Base-by-base conservation (phyloP, 208 protist genomes). In the Endotrypanum monterogeii region DNA sequence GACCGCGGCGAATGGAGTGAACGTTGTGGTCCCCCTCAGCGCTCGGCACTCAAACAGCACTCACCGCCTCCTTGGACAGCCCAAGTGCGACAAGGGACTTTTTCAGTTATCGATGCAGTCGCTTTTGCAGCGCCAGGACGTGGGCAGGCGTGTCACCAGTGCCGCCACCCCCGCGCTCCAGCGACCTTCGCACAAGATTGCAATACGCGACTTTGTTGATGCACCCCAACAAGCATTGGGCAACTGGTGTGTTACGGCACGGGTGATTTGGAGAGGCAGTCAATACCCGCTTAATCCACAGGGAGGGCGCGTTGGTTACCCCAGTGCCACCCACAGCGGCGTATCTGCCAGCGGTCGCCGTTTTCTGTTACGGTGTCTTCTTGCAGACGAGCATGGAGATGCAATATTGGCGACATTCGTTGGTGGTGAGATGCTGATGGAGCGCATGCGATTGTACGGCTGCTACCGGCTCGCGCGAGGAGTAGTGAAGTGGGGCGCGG, bases 221-320 rank as follows among this genome's bases (percentile, higher is more conserved):
- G 61, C 72, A 0, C 74, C 77, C 14, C 83, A 87, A 61, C 71
- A 72, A 37, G 78, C 77, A 5, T 52, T 88, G 32, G 69, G 71
- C 28, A 82, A 83, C 56, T 94, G 85, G 83, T 77, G 58, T 18
- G 51, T 96, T 28, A 18, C 68, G 18, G 50, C 86, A 39, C 87
- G 91, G 5, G 80, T 96, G 20, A 71, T 91, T 12, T 94, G 89
- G 87, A 89, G 84, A 51, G 78, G 86, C 2, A 82, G 71, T 25
- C 67, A 74, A 50, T 76, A 73, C n/a, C 57, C 37, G 14, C 48
- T 86, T n/a, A 37, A 67, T 58, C 7, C 62, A 32, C 18, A 71
- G 16, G 14, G 0, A 16, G 30, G 68, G 20, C 28, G 48, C 2
- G 51, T 76, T 35, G 66, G 58, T 57, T 68, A 39, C 48, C 35